Percentiles rank a stretch among this genome's conserved stretches.
These are phyloP conservation scores for Litchi chinensis DNA, from an alignment of 345 rosid genomes.

Conservation along the genomic window DNA sequence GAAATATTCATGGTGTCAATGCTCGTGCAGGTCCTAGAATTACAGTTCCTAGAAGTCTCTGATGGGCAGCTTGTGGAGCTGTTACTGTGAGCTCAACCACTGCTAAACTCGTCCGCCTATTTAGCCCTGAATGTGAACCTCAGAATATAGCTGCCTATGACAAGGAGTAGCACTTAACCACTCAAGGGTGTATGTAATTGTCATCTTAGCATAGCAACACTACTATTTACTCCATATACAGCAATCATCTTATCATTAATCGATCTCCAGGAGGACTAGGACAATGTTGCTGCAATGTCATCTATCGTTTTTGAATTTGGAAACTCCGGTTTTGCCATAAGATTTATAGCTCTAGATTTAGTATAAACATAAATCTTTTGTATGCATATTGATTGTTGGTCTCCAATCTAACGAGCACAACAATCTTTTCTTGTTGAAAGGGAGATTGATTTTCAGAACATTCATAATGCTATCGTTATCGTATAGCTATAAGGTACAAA, in stretches of 20 bases:
- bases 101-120: constrained; percentile 74
- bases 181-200: background rate
- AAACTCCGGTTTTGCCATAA: background rate
- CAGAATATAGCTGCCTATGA: constrained; percentile 92
- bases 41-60: constrained; percentile 63
- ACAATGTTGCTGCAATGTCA: background rate
- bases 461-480: background rate
- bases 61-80: constrained; percentile 97
- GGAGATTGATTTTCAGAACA: background rate
- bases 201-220: no score
- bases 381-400: background rate
- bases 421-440: background rate
- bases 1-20: background rate
- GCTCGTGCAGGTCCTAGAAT: constrained; percentile 56
- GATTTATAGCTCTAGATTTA: background rate
- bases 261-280: background rate
- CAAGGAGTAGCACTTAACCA: constrained; percentile 12
- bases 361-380: background rate
- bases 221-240: background rate
- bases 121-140: constrained; percentile 94
- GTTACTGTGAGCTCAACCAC: constrained; percentile 63
- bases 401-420: background rate
- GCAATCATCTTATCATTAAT: background rate
- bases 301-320: background rate
- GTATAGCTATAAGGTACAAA: no score